Evolutionary conservation across 176 grass and related monocot genomes (phyloP).

Genomic region (Carex parvula): DNA sequence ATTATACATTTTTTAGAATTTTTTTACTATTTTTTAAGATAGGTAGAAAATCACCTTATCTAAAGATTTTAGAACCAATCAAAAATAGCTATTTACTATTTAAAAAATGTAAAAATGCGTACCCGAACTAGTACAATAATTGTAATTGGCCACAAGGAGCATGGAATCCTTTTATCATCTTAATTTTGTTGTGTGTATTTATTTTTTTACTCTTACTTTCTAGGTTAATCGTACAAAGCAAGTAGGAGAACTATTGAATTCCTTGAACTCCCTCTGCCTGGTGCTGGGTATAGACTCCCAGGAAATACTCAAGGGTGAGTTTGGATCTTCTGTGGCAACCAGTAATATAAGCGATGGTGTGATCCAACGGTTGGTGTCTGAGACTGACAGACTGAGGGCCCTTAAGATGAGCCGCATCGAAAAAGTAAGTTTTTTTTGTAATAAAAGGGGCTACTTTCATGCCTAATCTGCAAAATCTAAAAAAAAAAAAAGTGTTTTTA

Average conservation of each 20-base stretch:
- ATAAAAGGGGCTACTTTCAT: background rate
- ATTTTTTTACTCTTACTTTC: slow-evolving; percentile 21
- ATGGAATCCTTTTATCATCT: background rate
- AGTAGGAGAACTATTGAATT: slow-evolving; percentile 39
- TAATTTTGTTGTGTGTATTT: background rate
- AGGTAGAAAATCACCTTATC: too few relatives aligned
- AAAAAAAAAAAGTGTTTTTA: background rate
- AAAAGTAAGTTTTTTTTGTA: slow-evolving; percentile 32
- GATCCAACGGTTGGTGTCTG: slow-evolving; percentile 36
- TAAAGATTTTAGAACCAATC: too few relatives aligned
- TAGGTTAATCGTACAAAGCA: slow-evolving; percentile 55
- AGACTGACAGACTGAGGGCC: slow-evolving; percentile 45
- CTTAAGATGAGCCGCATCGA: slow-evolving; percentile 61
- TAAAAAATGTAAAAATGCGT: too few relatives aligned
- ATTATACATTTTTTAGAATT: too few relatives aligned
- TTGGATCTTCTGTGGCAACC: slow-evolving; percentile 7
- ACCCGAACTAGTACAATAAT: background rate
- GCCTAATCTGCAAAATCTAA: background rate
- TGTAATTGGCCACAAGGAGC: background rate
- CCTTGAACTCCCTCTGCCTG: slow-evolving; percentile 38
- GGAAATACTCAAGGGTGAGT: slow-evolving; percentile 21
- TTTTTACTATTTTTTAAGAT: too few relatives aligned
- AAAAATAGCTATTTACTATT: too few relatives aligned
- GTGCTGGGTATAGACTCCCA: slow-evolving; percentile 59
- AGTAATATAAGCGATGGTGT: slow-evolving; percentile 39